Evolutionary conservation across 2,329 filamentous ascomycete genomes (phyloP).

Genomic region (Thielaviopsis ethacetica): DNA sequence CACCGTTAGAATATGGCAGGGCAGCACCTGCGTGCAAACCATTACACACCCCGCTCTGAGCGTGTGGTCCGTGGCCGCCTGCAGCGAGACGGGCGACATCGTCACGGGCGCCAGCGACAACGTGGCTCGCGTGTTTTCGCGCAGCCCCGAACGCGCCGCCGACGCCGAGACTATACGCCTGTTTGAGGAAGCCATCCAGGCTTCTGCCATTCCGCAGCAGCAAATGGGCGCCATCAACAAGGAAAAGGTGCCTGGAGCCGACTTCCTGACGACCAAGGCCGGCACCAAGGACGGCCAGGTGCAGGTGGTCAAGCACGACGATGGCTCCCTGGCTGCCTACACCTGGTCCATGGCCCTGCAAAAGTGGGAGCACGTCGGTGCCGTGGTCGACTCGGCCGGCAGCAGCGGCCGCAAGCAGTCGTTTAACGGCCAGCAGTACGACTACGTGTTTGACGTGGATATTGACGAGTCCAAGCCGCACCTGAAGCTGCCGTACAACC

Average conservation of each 20-base stretch:
- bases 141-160: conserved; percentile 52
- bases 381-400: conserved; percentile 75
- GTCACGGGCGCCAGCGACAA: conserved; percentile 87
- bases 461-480: conserved; percentile 89
- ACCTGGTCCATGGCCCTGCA: conserved; percentile 61
- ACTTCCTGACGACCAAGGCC: conserved; percentile 64
- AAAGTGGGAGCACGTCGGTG: conserved; percentile 81
- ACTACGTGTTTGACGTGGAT: conserved; percentile 92
- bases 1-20: conserved; percentile 81
- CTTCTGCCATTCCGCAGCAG: conserved; percentile 76
- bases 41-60: conserved; percentile 96
- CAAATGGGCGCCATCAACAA: conserved; percentile 75
- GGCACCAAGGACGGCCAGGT: conserved; percentile 96
- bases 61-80: conserved; percentile 84
- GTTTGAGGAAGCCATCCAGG: conserved; percentile 70
- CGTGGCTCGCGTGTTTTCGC: conserved; percentile 68
- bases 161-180: conserved; percentile 48
- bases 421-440: conserved; percentile 75
- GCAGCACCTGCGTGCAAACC: conserved; percentile 71
- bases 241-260: conserved; percentile 74
- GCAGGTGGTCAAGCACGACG: conserved; percentile 70
- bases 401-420: conserved; percentile 65
- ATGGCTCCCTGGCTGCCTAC: conserved; percentile 73
- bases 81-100: conserved; percentile 70
- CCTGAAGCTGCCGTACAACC: conserved; percentile 84